Conservation (phyloP, 805 yeast species). For the Yamadazyma akitaensis region DNA sequence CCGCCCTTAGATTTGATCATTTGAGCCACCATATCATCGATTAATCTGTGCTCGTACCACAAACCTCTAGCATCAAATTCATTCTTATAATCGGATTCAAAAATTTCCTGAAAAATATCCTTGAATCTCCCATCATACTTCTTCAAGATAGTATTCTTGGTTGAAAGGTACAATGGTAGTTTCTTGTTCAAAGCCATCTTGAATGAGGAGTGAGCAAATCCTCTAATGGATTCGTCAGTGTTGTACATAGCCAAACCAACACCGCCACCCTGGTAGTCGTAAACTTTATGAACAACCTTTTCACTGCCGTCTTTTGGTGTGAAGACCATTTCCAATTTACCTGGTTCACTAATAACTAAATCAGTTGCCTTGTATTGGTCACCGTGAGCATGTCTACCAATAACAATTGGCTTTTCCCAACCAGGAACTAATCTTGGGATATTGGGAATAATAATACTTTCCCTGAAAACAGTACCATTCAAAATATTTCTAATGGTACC, state of each 20-base stretch:
- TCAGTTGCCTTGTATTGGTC: conserved; percentile 85
- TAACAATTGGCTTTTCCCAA: conserved; percentile 80
- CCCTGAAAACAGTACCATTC: conserved; percentile 83
- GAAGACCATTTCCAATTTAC: conserved; percentile 62
- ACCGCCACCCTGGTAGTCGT: conserved; percentile 70
- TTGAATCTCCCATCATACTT: conserved; percentile 80
- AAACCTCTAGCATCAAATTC: conserved; percentile 60
- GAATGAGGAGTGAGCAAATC: conserved; percentile 79
- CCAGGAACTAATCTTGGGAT: conserved; percentile 75
- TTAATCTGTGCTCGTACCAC: conserved; percentile 76
- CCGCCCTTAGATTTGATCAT: conserved; percentile 86
- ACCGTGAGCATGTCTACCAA: conserved; percentile 84
- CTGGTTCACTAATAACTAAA: conserved; percentile 62
- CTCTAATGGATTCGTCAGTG: conserved; percentile 72
- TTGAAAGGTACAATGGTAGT: conserved; percentile 64
- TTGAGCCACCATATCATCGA: conserved; percentile 88
- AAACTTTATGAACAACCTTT: conserved; percentile 49
- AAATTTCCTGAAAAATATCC: conserved; percentile 70
- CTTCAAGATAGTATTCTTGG: conserved; percentile 79
- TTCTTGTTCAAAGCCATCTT: conserved; percentile 64
- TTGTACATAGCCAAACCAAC: conserved; percentile 83
- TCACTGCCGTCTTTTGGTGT: conserved; percentile 60
- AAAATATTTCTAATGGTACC: conserved; percentile 80
- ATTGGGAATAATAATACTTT: conserved; percentile 75
- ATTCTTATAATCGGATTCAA: conserved; percentile 52